These are phyloP conservation scores for Pythium dissimile DNA, from an alignment of 352 stramenopile species.

Conservation along the genomic window DNA sequence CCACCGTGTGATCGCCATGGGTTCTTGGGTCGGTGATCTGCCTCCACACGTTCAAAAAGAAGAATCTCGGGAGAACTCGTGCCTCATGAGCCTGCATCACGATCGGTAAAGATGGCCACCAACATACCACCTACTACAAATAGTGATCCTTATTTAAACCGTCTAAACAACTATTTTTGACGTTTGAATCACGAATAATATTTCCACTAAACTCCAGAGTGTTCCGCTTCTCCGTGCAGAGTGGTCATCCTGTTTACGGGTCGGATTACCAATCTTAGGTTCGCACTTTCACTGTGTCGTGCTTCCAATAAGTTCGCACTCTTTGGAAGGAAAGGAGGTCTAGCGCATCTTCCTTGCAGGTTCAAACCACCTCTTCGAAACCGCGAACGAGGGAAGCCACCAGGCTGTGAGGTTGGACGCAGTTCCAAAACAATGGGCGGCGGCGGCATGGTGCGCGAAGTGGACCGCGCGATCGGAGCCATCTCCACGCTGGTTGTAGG, in stretches of 20 bases:
- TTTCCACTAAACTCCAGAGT: neutral
- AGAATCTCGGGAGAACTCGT: slow-evolving; percentile 5
- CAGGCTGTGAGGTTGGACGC: neutral
- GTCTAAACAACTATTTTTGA: neutral
- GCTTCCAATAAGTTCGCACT: neutral
- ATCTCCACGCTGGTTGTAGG: slow-evolving; percentile 75
- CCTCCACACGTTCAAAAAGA: neutral
- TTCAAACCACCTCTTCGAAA: slow-evolving; percentile 8
- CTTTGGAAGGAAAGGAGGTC: slow-evolving; percentile 6
- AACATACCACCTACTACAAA: no score
- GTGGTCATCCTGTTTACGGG: slow-evolving; percentile 8
- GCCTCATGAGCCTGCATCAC: slow-evolving; percentile 11
- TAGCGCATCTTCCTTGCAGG: slow-evolving; percentile 16
- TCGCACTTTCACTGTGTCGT: neutral
- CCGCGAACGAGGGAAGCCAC: neutral
- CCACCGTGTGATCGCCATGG: slow-evolving; percentile 19
- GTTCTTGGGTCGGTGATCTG: slow-evolving; percentile 14
- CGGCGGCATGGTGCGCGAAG: slow-evolving; percentile 63
- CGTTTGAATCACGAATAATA: no score
- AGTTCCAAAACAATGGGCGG: slow-evolving; percentile 25
- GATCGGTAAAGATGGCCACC: slow-evolving; percentile 7
- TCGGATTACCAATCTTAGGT: slow-evolving; percentile 1
- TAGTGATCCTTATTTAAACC: slow-evolving; percentile 16
- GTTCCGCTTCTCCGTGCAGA: neutral
- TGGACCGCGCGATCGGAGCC: slow-evolving; percentile 75